Evolutionary conservation across 106 monocot genomes (phyloP).

Genomic region (Iris macrosiphon): DNA sequence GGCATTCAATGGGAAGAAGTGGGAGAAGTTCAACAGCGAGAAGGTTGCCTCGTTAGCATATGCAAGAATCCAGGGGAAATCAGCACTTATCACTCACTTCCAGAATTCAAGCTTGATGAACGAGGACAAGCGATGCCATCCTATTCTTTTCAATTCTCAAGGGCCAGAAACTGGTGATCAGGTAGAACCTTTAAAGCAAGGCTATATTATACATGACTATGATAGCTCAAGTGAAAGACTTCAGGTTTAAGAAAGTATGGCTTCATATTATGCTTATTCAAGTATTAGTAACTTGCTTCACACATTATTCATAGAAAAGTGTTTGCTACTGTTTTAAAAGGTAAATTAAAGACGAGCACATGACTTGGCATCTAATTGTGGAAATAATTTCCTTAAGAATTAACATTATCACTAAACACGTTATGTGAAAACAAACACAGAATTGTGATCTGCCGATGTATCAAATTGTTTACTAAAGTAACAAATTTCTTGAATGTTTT

Average conservation of each 20-base stretch:
- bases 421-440: no score
- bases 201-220: background rate
- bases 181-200: slow-evolving; percentile 24
- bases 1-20: slow-evolving; percentile 94
- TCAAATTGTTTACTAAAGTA: no score
- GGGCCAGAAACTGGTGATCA: slow-evolving; percentile 55
- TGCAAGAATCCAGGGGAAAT: slow-evolving; percentile 78
- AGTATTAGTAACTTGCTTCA: background rate
- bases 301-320: background rate
- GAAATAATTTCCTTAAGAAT: no score
- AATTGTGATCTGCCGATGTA: no score
- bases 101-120: slow-evolving; percentile 97
- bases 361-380: background rate
- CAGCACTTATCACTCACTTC: slow-evolving; percentile 70
- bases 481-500: no score
- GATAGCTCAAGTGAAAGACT: no score
- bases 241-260: background rate
- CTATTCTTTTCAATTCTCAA: slow-evolving; percentile 68
- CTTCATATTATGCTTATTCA: background rate
- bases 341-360: background rate
- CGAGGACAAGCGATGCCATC: slow-evolving; percentile 86
- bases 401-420: no score
- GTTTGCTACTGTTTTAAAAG: background rate
- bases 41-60: slow-evolving; percentile 91
- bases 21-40: slow-evolving; percentile 98